Evolutionary conservation across 306 rosid genomes (phyloP), one percentile per base, ranked within the genome.

Genomic region (Argentina anserina): DNA sequence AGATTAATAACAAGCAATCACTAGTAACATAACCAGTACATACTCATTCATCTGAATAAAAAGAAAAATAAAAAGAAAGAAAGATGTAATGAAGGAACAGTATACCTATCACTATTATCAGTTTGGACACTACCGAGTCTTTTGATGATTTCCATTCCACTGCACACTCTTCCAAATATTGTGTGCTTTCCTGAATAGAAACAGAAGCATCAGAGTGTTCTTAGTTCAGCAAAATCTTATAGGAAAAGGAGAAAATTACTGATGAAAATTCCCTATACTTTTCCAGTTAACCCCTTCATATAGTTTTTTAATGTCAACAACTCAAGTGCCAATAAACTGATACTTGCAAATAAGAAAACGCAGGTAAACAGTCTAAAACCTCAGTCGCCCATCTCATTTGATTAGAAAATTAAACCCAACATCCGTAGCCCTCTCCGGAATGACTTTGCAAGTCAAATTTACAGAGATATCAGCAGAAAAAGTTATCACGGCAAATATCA

Each of bases 91-190:
- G 41, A 64, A 31, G 59, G 71, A 53, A 53, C 78, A n/a, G 76
- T 79, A 75, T 81, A 91, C 99, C 99, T 88, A 72, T 94, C 99
- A 76, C 60, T 94, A 84, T 86, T 94, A 81, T 94, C 99, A 52
- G 99, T 94, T 81, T 91, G 99, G 76, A 94, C 88, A 55, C 97
- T 94, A 74, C 97, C 97, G 73, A 94, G 99, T 80, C 96, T 87
- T 84, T 91, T 94, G 86, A 94, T 87, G 61, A 91, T 87, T 81
- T 94, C 97, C 99, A 94, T 94, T 71, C 99, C 99, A 60, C 28
- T 65, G 67, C 93, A 82, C 26, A 91, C 90, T 83, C 99, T 86
- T 79, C 97, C 99, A 72, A 94, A 94, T 79, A 94, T 90, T 72
- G 99, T 88, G 84, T 94, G 99, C 37, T 94, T 94, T 75, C 99